Conservation (phyloP, 2,329 filamentous ascomycete genomes). For the Ascomycota sp. region DNA sequence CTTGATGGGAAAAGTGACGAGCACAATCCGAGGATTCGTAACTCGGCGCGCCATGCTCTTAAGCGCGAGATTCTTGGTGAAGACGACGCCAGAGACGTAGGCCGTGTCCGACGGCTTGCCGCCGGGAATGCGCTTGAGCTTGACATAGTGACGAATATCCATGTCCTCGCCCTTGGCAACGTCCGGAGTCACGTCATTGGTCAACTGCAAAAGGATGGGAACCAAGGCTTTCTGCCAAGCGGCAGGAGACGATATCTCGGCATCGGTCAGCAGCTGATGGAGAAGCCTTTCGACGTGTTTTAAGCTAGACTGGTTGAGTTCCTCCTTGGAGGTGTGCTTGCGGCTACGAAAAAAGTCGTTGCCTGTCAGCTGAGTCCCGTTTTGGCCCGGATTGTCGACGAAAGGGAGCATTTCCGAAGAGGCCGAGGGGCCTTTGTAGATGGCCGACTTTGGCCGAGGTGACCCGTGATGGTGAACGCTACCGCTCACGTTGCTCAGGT, state of each 20-base stretch:
- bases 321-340: constrained; percentile 52
- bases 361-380: constrained; percentile 36
- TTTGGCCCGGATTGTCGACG: constrained; percentile 23
- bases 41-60: constrained; percentile 93
- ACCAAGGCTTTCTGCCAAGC: constrained; percentile 83
- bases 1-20: constrained; percentile 88
- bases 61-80: constrained; percentile 87
- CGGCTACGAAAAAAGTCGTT: constrained; percentile 67
- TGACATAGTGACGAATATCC: constrained; percentile 93
- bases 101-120: constrained; percentile 76
- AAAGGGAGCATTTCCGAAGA: constrained; percentile 30
- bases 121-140: constrained; percentile 88
- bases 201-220: constrained; percentile 75
- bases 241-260: constrained; percentile 46
- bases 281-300: constrained; percentile 75
- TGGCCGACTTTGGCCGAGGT: constrained; percentile 41
- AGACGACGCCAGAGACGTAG: constrained; percentile 94
- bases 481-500: constrained; percentile 66
- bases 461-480: constrained; percentile 48
- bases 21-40: constrained; percentile 63
- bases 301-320: constrained; percentile 72
- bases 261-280: constrained; percentile 63
- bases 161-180: constrained; percentile 83
- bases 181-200: constrained; percentile 86
- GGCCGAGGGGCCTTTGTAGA: constrained; percentile 32